Percentiles rank a stretch among this genome's conserved stretches.
phyloP scores from a whole-genome alignment of 2,329 filamentous ascomycete species.

The Dactylonectria macrodidyma region DNA sequence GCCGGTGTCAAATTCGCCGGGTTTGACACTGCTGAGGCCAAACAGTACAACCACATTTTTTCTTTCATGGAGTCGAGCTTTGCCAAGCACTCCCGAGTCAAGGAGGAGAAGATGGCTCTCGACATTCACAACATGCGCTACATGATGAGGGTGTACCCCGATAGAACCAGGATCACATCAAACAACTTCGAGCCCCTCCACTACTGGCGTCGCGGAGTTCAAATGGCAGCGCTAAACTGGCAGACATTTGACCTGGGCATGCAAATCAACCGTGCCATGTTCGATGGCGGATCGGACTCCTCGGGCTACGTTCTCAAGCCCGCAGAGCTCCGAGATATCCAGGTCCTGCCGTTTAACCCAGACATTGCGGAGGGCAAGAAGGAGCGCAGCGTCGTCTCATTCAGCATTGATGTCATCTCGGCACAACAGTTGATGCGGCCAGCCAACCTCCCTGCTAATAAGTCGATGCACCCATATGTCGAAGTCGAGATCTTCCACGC shows the following conservation, averaged over 20 bases:
- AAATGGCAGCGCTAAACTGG: constrained; percentile 99
- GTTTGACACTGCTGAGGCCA: constrained; percentile 84
- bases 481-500: constrained; percentile 96
- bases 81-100: constrained; percentile 82
- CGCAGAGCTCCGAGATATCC: constrained; percentile 82
- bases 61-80: constrained; percentile 95
- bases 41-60: constrained; percentile 93
- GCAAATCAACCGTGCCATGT: constrained; percentile 98
- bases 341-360: constrained; percentile 67
- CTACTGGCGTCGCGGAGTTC: constrained; percentile 95
- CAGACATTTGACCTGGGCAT: constrained; percentile 97
- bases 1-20: constrained; percentile 85
- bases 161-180: constrained; percentile 84
- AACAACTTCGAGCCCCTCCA: constrained; percentile 95
- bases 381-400: constrained; percentile 86
- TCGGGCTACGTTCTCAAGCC: constrained; percentile 97
- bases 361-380: constrained; percentile 74
- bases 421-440: constrained; percentile 95
- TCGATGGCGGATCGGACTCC: constrained; percentile 87
- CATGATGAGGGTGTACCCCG: constrained; percentile 95
- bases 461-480: constrained; percentile 91
- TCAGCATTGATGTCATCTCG: constrained; percentile 90
- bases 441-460: constrained; percentile 77
- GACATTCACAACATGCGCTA: constrained; percentile 93
- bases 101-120: constrained; percentile 82